Evolutionary conservation across 306 rosid genomes (phyloP).

Genomic region (Sicyos baderoa): DNA sequence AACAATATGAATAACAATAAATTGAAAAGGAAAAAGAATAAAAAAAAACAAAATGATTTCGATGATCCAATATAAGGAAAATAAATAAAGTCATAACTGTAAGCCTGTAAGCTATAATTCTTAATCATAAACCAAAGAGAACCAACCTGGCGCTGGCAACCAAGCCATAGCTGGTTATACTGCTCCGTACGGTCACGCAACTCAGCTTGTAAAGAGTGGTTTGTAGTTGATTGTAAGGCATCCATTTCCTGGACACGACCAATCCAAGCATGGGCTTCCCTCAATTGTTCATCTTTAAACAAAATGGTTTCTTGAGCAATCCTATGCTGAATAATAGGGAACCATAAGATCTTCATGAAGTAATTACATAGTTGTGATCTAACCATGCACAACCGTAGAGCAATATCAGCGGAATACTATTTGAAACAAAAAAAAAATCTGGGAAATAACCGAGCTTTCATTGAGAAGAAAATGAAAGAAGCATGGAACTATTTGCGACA

Average conservation of each 20-base stretch:
- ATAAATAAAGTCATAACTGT: neutral
- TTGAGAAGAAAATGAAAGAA: too few species aligned
- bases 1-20: neutral
- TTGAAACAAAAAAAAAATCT: neutral
- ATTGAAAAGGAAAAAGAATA: neutral
- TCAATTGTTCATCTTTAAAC: constrained; percentile 80
- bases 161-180: constrained; percentile 91
- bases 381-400: neutral
- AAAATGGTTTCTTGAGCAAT: constrained; percentile 75
- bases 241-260: constrained; percentile 87
- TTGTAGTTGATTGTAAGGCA: constrained; percentile 76
- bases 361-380: neutral
- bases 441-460: too few species aligned
- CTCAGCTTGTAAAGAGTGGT: constrained; percentile 78
- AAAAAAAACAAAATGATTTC: neutral
- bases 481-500: neutral
- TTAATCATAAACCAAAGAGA: constrained; percentile 12
- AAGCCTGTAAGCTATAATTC: neutral
- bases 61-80: neutral
- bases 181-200: constrained; percentile 85
- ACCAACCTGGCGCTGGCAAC: constrained; percentile 87
- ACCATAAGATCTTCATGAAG: constrained; percentile 20
- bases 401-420: neutral
- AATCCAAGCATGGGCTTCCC: constrained; percentile 96
- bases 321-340: constrained; percentile 63